Evolutionary conservation across 495 filamentous ascomycete genomes (phyloP), one percentile per base, ranked within the genome.

Genomic region (Aspergillus baeticus): DNA sequence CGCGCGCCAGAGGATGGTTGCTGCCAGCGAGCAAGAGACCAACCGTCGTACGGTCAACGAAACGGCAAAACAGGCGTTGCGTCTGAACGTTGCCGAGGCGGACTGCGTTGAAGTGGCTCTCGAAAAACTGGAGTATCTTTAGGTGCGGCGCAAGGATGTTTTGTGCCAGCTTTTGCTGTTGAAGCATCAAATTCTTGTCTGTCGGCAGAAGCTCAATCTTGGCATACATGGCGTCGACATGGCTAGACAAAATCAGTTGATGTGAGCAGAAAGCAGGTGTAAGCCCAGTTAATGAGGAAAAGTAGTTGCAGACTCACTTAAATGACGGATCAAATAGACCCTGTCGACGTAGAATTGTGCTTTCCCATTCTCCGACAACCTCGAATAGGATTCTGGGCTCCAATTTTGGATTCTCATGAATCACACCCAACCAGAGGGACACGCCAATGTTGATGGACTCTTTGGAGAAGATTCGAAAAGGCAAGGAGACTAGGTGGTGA

Each of bases 361-460:
- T 71, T 65, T 97, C 92, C 91, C 94, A 99, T 45, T 89, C 84
- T 62, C 89, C 85, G 3, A 87, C 87, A 56, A 98, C 86, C 39
- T 95, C 90, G 41, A 82, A 82, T 20, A 98, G 66, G 44, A 99
- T 82, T 42, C 89, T 86, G 1, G 92, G 77, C 65, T 96, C 90
- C 72, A 96, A 84, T 43, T 79, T 80, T 14, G 93, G 92, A 64
- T 96, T 98, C 64, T 98, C 95, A 66, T 98, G 92, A 61, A 98
- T 97, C 6, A 97, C 87, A 23, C 92, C 91, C 39, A 96, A 82
- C 95, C 95, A 99, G 8, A 98, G 80, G 15, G 92, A 96, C 29
- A 98, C 87, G 15, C 95, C 95, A 8, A 96, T 84, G 63, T 96
- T 95, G 66, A 99, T 94, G 14, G 90, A 89, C 66, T 96, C 90